A percentile compares a stretch with the other conserved stretches of the same genome.
Evolutionary conservation across 2,329 filamentous ascomycete species (phyloP).

Genomic region (Fusarium chlamydosporum): DNA sequence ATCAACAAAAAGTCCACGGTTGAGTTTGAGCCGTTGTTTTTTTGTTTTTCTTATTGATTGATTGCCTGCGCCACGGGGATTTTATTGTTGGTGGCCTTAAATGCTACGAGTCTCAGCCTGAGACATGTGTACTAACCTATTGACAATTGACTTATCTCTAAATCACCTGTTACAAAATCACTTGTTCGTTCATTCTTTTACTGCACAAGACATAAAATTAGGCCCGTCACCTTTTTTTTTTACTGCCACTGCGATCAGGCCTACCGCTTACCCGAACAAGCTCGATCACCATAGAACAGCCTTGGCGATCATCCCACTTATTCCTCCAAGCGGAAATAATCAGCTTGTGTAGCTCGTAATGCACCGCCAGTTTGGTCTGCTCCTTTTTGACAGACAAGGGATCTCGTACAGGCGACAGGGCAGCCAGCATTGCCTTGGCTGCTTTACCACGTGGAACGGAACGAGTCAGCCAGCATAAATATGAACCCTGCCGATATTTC

Average conservation of each 20-base stretch:
- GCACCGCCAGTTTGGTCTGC: constrained; percentile 19
- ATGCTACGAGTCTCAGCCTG: neutral
- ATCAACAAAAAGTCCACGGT: constrained; percentile 7
- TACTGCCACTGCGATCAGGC: constrained; percentile 9
- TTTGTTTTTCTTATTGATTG: too few species aligned
- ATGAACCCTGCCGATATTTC: neutral
- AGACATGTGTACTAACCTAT: too few species aligned
- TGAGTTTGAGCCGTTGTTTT: neutral
- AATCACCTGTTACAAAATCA: neutral
- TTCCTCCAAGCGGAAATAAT: constrained; percentile 15
- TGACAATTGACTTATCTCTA: too few species aligned
- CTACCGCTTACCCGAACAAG: constrained; percentile 7
- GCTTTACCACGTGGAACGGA: constrained; percentile 14
- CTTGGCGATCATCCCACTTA: constrained; percentile 32
- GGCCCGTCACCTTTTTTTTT: neutral
- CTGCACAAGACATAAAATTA: neutral
- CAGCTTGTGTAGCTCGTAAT: constrained; percentile 11
- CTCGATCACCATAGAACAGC: neutral
- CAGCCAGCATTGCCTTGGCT: neutral
- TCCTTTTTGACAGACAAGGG: constrained; percentile 9
- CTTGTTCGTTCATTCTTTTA: neutral
- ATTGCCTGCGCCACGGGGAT: neutral
- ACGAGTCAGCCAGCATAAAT: neutral
- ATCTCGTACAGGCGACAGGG: constrained; percentile 3
- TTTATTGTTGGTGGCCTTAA: constrained; percentile 5